Percentiles rank a stretch among this genome's conserved stretches.
Evolutionary conservation across 2,329 filamentous ascomycete genomes (phyloP).

Genomic region (Diaporthe capsici): DNA sequence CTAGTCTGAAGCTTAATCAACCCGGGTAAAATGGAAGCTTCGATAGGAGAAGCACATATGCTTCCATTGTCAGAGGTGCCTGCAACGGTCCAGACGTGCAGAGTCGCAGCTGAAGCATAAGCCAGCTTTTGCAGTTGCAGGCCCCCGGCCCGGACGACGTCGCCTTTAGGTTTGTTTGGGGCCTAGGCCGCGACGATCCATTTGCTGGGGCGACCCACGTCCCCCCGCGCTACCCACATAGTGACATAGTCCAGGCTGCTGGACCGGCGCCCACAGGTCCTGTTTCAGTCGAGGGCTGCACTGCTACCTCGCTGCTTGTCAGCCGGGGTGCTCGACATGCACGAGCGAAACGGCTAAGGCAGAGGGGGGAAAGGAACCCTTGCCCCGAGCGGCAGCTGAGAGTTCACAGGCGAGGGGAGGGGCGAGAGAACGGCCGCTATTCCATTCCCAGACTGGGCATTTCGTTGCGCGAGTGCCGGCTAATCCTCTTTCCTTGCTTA

Average conservation of each 20-base stretch:
- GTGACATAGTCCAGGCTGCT: background rate
- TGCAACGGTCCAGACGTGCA: slow-evolving; percentile 21
- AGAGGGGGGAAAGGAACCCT: slow-evolving; percentile 18
- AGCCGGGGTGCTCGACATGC: slow-evolving; percentile 15
- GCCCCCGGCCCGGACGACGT: slow-evolving; percentile 11
- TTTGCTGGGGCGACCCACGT: slow-evolving; percentile 23
- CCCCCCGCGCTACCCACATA: slow-evolving; percentile 20
- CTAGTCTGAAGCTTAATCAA: slow-evolving; percentile 3
- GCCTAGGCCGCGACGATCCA: slow-evolving; percentile 14
- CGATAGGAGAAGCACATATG: slow-evolving; percentile 18
- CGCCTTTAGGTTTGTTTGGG: slow-evolving; percentile 17
- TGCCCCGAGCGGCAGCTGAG: slow-evolving; percentile 28
- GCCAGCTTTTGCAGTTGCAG: slow-evolving; percentile 7
- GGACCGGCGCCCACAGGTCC: background rate
- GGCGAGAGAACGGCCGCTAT: background rate
- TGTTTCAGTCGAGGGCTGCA: slow-evolving; percentile 21
- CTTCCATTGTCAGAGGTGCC: slow-evolving; percentile 15
- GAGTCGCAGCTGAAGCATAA: slow-evolving; percentile 27
- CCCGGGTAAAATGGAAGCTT: slow-evolving; percentile 24
- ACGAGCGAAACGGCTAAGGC: slow-evolving; percentile 30
- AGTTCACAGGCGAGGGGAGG: background rate
- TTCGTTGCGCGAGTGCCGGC: slow-evolving; percentile 26
- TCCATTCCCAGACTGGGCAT: background rate
- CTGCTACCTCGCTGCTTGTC: slow-evolving; percentile 27
- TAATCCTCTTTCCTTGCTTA: slow-evolving; percentile 17